Evolutionary conservation across 208 protist genomes (phyloP).

Genomic region (Wallacemonas sp.): DNA sequence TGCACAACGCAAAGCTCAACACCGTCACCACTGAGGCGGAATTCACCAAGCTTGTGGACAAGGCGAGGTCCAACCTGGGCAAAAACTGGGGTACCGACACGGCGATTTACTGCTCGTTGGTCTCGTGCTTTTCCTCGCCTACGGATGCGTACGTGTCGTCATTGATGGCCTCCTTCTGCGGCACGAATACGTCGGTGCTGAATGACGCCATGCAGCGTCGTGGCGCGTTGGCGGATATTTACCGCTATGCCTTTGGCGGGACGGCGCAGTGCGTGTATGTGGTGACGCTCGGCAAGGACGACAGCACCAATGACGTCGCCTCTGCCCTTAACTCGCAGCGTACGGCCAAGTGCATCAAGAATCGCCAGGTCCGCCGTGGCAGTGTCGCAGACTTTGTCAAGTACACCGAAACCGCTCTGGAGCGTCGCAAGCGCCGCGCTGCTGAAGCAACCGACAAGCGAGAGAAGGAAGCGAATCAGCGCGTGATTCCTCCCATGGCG

Average conservation of each 20-base stretch:
- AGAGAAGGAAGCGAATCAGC: slow-evolving; percentile 15
- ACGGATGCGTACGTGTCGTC: slow-evolving; percentile 36
- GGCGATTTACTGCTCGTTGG: slow-evolving; percentile 27
- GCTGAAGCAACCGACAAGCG: slow-evolving; percentile 17
- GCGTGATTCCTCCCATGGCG: slow-evolving; percentile 12
- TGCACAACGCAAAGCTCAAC: slow-evolving; percentile 34
- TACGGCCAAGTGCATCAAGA: slow-evolving; percentile 25
- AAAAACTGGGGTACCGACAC: slow-evolving; percentile 33
- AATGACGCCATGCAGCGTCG: slow-evolving; percentile 24
- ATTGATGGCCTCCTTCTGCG: slow-evolving; percentile 33
- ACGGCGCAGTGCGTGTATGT: slow-evolving; percentile 23
- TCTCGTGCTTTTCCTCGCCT: slow-evolving; percentile 34
- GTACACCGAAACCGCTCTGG: slow-evolving; percentile 29
- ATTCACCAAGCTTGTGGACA: slow-evolving; percentile 21
- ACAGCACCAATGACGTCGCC: slow-evolving; percentile 25
- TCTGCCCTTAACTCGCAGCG: slow-evolving; percentile 24
- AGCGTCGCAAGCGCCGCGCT: slow-evolving; percentile 24
- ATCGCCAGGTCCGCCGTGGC: slow-evolving; percentile 40
- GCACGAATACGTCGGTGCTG: slow-evolving; percentile 24
- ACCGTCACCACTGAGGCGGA: slow-evolving; percentile 11
- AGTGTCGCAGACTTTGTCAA: slow-evolving; percentile 48
- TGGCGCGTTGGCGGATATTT: slow-evolving; percentile 25
- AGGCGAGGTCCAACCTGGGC: slow-evolving; percentile 19
- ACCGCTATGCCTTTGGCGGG: slow-evolving; percentile 65
- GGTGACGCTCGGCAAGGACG: slow-evolving; percentile 27